phyloP scores from a whole-genome alignment of 495 filamentous ascomycete species.

The Choiromyces venosus region DNA sequence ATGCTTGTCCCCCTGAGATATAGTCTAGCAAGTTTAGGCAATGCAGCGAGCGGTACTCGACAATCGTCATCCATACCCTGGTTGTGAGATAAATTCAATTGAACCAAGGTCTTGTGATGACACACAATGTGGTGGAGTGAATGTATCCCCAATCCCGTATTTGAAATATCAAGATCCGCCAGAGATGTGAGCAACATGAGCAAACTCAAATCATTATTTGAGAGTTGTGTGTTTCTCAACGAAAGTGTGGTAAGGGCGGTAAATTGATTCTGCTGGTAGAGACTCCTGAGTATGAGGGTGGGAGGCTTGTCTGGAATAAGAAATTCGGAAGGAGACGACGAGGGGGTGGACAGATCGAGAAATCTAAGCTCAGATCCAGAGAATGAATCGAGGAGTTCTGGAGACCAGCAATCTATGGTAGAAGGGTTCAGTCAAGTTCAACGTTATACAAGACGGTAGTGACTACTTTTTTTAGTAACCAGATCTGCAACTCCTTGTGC shows the following conservation, averaged over 20 bases:
- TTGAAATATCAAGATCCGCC: constrained; percentile 28
- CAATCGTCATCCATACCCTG: constrained; percentile 39
- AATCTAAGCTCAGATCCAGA: constrained; percentile 26
- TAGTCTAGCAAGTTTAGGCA: constrained; percentile 32
- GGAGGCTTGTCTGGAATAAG: constrained; percentile 19
- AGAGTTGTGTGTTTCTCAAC: constrained; percentile 29
- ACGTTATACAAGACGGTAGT: not conserved
- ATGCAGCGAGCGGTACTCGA: constrained; percentile 38
- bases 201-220: constrained; percentile 33
- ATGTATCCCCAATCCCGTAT: constrained; percentile 32
- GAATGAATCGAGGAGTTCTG: constrained; percentile 31
- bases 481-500: constrained; percentile 34
- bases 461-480: constrained; percentile 28
- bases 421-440: constrained; percentile 13
- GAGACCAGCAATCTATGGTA: constrained; percentile 28
- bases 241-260: constrained; percentile 26
- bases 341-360: constrained; percentile 35
- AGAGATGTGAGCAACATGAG: constrained; percentile 39
- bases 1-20: constrained; percentile 43
- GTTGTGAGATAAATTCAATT: constrained; percentile 40
- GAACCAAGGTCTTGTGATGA: constrained; percentile 31
- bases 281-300: constrained; percentile 18
- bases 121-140: constrained; percentile 40
- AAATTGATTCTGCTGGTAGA: constrained; percentile 35
- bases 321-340: constrained; percentile 10